Percentiles rank a stretch among this genome's conserved stretches.
These are phyloP conservation scores for Phymatotrichopsis omnivora DNA, from an alignment of 2,329 filamentous ascomycete genomes.

Conservation along the genomic window DNA sequence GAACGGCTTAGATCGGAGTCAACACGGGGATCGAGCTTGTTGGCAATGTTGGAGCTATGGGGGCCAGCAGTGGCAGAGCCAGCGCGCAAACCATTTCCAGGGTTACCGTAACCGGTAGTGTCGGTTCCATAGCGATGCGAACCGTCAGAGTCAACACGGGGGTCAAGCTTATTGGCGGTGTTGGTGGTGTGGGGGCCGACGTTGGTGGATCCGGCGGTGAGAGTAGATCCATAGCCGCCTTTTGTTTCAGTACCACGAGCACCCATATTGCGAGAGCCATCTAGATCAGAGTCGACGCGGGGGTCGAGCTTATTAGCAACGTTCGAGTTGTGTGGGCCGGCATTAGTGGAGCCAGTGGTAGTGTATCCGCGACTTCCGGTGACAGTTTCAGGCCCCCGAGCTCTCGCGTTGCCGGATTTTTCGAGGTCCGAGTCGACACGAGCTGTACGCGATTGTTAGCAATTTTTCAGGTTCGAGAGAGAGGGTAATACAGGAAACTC, in stretches of 20 bases:
- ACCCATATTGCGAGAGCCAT: conserved; percentile 29
- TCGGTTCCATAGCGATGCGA: conserved; percentile 19
- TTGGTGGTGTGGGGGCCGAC: conserved; percentile 36
- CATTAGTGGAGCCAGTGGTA: conserved; percentile 31
- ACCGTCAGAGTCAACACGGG: conserved; percentile 35
- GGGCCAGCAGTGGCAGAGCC: conserved; percentile 32
- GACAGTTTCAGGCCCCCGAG: neutral
- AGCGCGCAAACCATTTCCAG: neutral
- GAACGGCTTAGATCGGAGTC: conserved; percentile 32
- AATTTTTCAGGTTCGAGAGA: neutral
- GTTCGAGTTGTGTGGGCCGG: conserved; percentile 27
- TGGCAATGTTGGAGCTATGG: conserved; percentile 29
- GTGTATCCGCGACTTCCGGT: conserved; percentile 32
- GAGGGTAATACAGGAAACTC: neutral
- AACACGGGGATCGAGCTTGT: conserved; percentile 37
- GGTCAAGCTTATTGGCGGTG: conserved; percentile 37
- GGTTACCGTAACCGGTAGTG: neutral
- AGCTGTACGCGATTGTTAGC: conserved; percentile 14
- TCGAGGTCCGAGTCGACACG: conserved; percentile 21
- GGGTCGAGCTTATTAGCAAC: conserved; percentile 42
- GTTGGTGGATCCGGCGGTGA: conserved; percentile 23
- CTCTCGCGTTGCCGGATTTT: conserved; percentile 6
- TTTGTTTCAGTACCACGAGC: conserved; percentile 19
- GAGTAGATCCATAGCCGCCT: conserved; percentile 21
- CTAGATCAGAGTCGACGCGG: conserved; percentile 43